Percentiles rank a stretch among this genome's conserved stretches.
Conservation (phyloP, 2,329 filamentous ascomycete genomes). For the Sporothrix phasma region DNA sequence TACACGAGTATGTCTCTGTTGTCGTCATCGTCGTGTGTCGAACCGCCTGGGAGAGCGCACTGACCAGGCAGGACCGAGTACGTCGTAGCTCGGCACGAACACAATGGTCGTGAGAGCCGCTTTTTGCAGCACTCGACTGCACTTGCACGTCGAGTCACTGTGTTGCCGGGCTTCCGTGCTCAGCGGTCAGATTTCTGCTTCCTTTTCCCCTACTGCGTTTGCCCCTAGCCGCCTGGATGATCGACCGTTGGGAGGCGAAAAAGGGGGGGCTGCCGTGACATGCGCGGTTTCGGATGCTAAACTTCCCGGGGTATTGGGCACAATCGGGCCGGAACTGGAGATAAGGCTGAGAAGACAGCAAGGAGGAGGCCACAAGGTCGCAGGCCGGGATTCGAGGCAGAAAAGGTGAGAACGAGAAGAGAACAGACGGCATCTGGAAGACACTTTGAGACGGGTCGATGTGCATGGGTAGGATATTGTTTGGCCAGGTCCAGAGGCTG, state of each 20-base stretch:
- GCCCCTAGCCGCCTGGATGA: not conserved
- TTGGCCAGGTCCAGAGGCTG: not conserved
- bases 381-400: not conserved
- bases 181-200: not conserved
- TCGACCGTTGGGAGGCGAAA: not conserved
- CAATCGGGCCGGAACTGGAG: not conserved
- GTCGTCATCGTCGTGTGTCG: not conserved
- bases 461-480: not conserved
- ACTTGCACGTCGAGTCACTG: no score
- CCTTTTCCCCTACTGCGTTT: not conserved
- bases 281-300: conserved; percentile 14
- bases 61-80: not conserved
- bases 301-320: not conserved
- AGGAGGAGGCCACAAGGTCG: no score
- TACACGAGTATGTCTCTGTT: no score
- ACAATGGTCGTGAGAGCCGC: no score
- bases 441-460: not conserved
- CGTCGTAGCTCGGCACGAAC: no score
- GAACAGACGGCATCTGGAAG: not conserved
- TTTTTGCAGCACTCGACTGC: no score
- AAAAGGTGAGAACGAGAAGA: no score
- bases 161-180: conserved; percentile 9
- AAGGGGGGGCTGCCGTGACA: not conserved
- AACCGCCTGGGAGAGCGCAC: not conserved
- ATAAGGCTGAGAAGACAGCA: not conserved